A percentile compares a stretch with the other conserved stretches of the same genome.
These are phyloP conservation scores for Penicillium steckii DNA, from an alignment of 495 filamentous ascomycete species.

Conservation along the genomic window DNA sequence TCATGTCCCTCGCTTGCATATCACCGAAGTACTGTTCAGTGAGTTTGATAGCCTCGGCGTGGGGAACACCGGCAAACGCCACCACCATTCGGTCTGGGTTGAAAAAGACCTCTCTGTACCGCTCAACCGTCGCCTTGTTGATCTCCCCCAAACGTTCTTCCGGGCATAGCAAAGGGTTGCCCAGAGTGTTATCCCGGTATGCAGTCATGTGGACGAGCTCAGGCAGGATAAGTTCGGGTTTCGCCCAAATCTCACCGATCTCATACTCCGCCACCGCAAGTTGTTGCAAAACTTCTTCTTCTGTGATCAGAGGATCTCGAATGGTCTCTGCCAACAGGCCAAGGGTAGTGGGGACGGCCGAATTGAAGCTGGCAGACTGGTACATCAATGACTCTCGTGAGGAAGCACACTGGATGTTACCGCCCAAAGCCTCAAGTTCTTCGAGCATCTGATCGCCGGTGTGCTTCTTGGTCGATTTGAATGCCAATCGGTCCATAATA, in stretches of 20 bases:
- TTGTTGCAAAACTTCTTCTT: conserved; percentile 83
- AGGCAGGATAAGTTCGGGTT: conserved; percentile 92
- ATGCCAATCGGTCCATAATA: conserved; percentile 92
- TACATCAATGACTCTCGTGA: conserved; percentile 98
- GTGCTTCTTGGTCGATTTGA: conserved; percentile 81
- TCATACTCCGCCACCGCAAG: conserved; percentile 91
- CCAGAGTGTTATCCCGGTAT: conserved; percentile 92
- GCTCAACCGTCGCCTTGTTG: conserved; percentile 67
- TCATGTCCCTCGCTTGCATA: conserved; percentile 58
- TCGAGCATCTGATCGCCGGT: conserved; percentile 85
- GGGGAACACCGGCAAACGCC: conserved; percentile 89
- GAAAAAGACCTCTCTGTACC: conserved; percentile 82
- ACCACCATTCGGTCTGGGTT: conserved; percentile 88
- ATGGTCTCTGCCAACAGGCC: conserved; percentile 93
- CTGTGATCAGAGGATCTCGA: conserved; percentile 82
- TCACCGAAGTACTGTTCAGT: conserved; percentile 87
- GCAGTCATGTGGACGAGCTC: conserved; percentile 94
- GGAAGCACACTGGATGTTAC: conserved; percentile 94
- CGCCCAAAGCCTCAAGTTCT: conserved; percentile 78
- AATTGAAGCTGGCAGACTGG: conserved; percentile 97
- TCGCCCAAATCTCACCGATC: conserved; percentile 96
- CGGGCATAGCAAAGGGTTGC: conserved; percentile 90
- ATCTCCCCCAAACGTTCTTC: conserved; percentile 78
- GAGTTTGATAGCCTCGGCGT: conserved; percentile 74
- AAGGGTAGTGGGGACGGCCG: conserved; percentile 77